These are phyloP conservation scores for Penicillium daleae DNA, from an alignment of 495 filamentous ascomycete species.

Conservation along the genomic window DNA sequence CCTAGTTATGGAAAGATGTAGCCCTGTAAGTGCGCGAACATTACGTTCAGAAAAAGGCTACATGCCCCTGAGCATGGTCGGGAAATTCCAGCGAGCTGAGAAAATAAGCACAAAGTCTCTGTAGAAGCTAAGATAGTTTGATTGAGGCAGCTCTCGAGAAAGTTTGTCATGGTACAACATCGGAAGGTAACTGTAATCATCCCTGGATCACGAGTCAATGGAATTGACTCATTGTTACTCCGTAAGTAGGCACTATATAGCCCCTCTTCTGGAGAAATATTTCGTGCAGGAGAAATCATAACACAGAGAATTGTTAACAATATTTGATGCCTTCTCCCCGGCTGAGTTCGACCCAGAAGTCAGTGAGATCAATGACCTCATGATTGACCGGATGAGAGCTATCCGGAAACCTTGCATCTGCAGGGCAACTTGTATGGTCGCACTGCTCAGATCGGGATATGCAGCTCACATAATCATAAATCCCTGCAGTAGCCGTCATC, in stretches of 20 bases:
- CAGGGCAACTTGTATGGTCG: constrained; percentile 6
- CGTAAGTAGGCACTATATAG: no score
- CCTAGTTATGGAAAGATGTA: neutral
- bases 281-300: no score
- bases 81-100: neutral
- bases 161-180: neutral
- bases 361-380: constrained; percentile 29
- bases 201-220: no score
- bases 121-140: neutral
- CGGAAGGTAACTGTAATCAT: neutral
- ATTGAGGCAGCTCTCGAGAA: neutral
- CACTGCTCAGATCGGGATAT: constrained; percentile 13
- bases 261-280: no score
- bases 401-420: constrained; percentile 8
- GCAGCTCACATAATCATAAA: constrained; percentile 23
- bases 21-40: neutral
- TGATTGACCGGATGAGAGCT: constrained; percentile 14
- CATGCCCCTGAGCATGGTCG: neutral
- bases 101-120: neutral
- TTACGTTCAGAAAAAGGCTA: neutral
- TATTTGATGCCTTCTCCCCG: neutral
- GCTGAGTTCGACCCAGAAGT: neutral
- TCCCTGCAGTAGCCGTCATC: neutral
- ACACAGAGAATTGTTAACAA: neutral
- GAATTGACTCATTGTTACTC: no score